Conservation (phyloP, 1,284 basidiomycete genomes). For the Quambalaria eucalypti region DNA sequence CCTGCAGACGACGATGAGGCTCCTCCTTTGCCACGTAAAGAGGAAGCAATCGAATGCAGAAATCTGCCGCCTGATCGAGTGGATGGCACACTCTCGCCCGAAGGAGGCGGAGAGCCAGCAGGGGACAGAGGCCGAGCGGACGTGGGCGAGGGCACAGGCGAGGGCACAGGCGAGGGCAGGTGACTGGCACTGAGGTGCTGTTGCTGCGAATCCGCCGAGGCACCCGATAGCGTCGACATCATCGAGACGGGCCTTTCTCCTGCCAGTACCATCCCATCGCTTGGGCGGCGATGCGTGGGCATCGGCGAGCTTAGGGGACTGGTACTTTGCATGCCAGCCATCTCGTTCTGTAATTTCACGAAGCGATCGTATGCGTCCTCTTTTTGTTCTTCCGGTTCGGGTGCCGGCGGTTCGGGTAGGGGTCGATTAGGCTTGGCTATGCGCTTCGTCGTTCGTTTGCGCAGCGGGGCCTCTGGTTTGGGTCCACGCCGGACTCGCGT, state of each 20-base stretch:
- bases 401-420: constrained; percentile 1
- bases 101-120: no score
- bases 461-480: constrained; percentile 16
- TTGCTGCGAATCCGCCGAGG: neutral
- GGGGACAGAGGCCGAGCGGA: no score
- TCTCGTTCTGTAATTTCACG: constrained; percentile 51
- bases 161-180: constrained; percentile 7
- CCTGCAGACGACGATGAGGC: neutral
- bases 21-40: neutral
- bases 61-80: constrained; percentile 11
- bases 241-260: no score
- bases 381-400: constrained; percentile 48
- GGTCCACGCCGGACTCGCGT: constrained; percentile 8
- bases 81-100: no score
- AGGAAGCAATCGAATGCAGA: neutral
- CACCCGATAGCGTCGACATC: neutral
- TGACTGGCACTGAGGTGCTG: neutral
- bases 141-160: constrained; percentile 10
- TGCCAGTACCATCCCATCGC: no score
- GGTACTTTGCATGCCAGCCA: no score
- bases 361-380: constrained; percentile 84
- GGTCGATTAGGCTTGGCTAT: constrained; percentile 14
- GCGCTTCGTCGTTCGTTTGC: constrained; percentile 4
- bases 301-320: no score
- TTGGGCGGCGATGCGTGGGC: no score